Percentiles rank a stretch among this genome's conserved stretches.
Evolutionary conservation across 192 early-diverging fungal species (phyloP).

Genomic region (Neocallimastix lanati): DNA sequence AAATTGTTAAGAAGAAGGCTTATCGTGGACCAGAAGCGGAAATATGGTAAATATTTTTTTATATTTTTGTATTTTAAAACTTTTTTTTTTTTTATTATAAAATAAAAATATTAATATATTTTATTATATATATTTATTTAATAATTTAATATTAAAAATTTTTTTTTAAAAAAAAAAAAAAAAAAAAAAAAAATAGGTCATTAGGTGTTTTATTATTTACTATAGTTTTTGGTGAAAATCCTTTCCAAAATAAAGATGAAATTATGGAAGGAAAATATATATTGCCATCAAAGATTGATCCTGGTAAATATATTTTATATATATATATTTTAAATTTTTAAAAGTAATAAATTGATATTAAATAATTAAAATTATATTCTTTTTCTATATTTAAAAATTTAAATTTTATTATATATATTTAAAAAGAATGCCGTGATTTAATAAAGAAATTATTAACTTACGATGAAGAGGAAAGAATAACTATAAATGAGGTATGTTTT

Average conservation of each 20-base stretch:
- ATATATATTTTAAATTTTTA: too few relatives aligned
- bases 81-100: too few relatives aligned
- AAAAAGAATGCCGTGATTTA: constrained; percentile 1
- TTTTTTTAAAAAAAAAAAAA: neutral
- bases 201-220: constrained; percentile 25
- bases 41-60: constrained; percentile 46
- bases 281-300: constrained; percentile 5
- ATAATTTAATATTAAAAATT: neutral
- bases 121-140: neutral
- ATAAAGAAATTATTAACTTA: constrained; percentile 3
- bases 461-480: constrained; percentile 2
- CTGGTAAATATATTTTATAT: constrained; percentile 2
- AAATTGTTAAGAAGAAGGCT: constrained; percentile 32
- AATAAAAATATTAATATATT: too few relatives aligned
- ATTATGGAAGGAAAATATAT: constrained; percentile 14
- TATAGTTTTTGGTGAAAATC: constrained; percentile 26
- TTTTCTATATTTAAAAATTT: too few relatives aligned
- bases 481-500: constrained; percentile 1
- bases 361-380: too few relatives aligned
- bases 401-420: too few relatives aligned
- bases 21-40: constrained; percentile 35
- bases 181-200: constrained; percentile 7
- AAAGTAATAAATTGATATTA: too few relatives aligned
- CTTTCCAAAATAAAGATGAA: constrained; percentile 17
- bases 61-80: too few relatives aligned